phyloP scores from a whole-genome alignment of 208 protist genomes.

The Lotmaria passim region DNA sequence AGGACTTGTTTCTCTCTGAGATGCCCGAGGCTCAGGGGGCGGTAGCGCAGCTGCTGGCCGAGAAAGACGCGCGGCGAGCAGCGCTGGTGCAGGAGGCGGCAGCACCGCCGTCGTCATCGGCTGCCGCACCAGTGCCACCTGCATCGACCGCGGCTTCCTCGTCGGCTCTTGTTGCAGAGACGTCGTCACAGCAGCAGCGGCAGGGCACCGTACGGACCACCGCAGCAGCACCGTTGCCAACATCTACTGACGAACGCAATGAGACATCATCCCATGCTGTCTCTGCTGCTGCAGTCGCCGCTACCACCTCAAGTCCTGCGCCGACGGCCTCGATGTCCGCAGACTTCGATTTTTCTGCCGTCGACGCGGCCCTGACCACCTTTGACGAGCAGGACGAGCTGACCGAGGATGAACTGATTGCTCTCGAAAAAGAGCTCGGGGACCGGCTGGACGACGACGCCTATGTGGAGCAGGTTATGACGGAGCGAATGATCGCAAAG shows the following conservation, averaged over 20 bases:
- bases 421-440: conserved; percentile 72
- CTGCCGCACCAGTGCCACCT: not conserved
- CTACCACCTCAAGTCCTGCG: not conserved
- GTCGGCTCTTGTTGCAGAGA: not conserved
- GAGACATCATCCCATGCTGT: too few relatives aligned
- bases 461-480: conserved; percentile 79
- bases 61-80: conserved; percentile 29
- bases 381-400: conserved; percentile 83
- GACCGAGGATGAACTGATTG: conserved; percentile 82
- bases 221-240: not conserved
- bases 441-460: conserved; percentile 76
- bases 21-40: conserved; percentile 62
- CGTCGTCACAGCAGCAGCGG: not conserved
- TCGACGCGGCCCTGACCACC: conserved; percentile 47
- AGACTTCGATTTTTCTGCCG: conserved; percentile 15
- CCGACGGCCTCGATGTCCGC: not conserved
- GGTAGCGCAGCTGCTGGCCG: conserved; percentile 49
- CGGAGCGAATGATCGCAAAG: conserved; percentile 80
- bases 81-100: not conserved
- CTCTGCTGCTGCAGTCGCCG: not conserved
- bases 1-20: conserved; percentile 73
- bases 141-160: not conserved
- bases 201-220: not conserved
- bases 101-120: not conserved
- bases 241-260: not conserved